Evolutionary conservation across 2,329 filamentous ascomycete species (phyloP), one percentile per base, ranked within the genome.

Genomic region (Neonectria faginata): DNA sequence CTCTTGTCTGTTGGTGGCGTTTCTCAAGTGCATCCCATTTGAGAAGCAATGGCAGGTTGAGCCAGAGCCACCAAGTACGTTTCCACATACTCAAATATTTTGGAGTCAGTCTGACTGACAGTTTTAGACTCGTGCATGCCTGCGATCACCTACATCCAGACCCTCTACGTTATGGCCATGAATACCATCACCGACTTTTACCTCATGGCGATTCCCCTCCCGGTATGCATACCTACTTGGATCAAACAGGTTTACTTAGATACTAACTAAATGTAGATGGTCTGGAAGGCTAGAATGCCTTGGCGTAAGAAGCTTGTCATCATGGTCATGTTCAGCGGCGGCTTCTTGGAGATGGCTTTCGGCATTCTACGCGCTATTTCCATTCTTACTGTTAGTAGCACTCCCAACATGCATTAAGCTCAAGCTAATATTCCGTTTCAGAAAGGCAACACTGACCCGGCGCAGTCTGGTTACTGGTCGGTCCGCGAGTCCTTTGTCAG

Each of bases 381-480:
- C 14, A 39, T 39, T 16, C 36, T 39, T 1, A 39, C 36, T 3
- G 36, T 39, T n/a, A 39, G 14, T 39, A 16, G 14, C 36, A n/a
- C 6, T 5, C 5, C 14, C 14, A n/a, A 3, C 5, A 39, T n/a
- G n/a, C 36, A 8, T 6, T n/a, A 39, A 39, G 14, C 36, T 16
- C 36, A 16, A 3, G 36, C 36, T 39, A 39, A 39, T 12, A 39
- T n/a, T 14, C 8, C 36, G 3, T n/a, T 16, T 3, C 4, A 64
- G 62, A 64, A 64, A 61, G 62, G 62, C 3, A 64, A 64, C 57
- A 64, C 57, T 29, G 62, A 64, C 16, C 44, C 62, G 7, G 62
- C 62, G 36, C 62, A 56, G 57, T 64, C 62, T 9, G 57, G 62
- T 11, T 64, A 64, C 57, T 64, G 62, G 62, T 64, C 62, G 16